phyloP scores from a whole-genome alignment of 352 stramenopile genomes.

The Globisporangium radiosum region DNA sequence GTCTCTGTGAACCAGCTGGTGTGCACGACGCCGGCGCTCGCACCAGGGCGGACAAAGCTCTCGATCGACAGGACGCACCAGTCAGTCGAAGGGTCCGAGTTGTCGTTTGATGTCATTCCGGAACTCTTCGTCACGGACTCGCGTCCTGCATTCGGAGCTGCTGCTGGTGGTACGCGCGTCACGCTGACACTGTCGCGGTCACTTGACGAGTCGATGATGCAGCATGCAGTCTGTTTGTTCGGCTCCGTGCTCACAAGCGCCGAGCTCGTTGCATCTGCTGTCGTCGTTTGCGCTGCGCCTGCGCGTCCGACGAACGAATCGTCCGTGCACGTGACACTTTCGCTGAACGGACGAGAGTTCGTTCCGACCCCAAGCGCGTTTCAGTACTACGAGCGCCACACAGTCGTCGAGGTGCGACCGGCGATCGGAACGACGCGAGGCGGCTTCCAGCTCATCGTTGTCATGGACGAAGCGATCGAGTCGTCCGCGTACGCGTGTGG shows the following conservation, averaged over 20 bases:
- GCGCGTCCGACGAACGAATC: constrained; percentile 1
- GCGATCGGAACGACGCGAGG: constrained; percentile 12
- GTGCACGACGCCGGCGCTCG: constrained; percentile 22
- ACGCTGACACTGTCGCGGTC: constrained; percentile 17
- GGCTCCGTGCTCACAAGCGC: constrained; percentile 13
- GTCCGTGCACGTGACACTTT: constrained; percentile 13
- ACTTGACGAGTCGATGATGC: constrained; percentile 5
- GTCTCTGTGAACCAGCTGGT: constrained; percentile 13
- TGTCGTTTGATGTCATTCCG: constrained; percentile 26
- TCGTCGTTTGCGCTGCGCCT: not conserved
- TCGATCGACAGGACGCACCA: constrained; percentile 10
- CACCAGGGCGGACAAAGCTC: constrained; percentile 14
- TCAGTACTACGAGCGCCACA: constrained; percentile 16
- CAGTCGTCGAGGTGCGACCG: constrained; percentile 25
- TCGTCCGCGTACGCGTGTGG: constrained; percentile 18
- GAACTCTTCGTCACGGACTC: constrained; percentile 19
- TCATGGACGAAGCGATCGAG: constrained; percentile 11
- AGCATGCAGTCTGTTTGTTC: constrained; percentile 21
- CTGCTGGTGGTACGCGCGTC: constrained; percentile 22
- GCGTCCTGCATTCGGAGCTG: constrained; percentile 15
- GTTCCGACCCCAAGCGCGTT: constrained; percentile 13
- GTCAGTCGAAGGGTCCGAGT: constrained; percentile 7
- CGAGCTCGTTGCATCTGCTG: not conserved
- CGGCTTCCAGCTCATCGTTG: constrained; percentile 15
- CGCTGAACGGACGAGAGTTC: constrained; percentile 22